Evolutionary conservation across 306 rosid species (phyloP), one percentile per base, ranked within the genome.

Genomic region (Erythrophleum fordii): DNA sequence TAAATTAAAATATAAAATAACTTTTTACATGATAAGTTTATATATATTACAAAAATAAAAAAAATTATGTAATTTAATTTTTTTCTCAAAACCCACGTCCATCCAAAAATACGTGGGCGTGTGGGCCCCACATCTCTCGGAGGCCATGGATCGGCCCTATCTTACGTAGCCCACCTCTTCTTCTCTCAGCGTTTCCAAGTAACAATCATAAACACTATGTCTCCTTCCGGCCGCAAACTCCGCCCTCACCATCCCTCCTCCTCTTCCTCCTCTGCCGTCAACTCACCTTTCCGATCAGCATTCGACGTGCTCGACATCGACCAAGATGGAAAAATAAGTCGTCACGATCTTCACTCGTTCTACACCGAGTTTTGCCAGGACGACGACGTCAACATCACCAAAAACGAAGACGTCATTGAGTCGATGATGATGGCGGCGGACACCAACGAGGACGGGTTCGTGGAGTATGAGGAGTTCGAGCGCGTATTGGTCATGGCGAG

Each of bases 401-500:
- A 82, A 1, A 95, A 92, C 13, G 98, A 92, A 12, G 90, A 84
- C 41, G 70, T 73, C 0, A 89, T 93, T 12, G 76, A 83, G 1
- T 80, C 87, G 1, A 96, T 96, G 99, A 93, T 96, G 62, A 75
- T 82, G 39, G 92, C 67, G 10, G 99, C 99, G 3, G 99, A 96
- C 76, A 82, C 89, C 20, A 86, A 93, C 77, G 73, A 73, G 61
- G 85, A 92, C 79, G 99, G 99, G 1, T 92, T 86, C 78, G 97
- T 96, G 44, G 92, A 88, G 82, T 96, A 90, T 87, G 91, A 96
- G 14, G 99, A 96, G 79, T 96, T 96, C 80, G 92, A 96, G 86
- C 77, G 87, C 23, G 92, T 92, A 31, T 83, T 92, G 58, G 85
- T 90, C 18, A 66, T 72, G 48, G 86, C 80, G 0, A 61, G 78